Conservation (phyloP, 805 yeast species). For the Candida parachauliodes region DNA sequence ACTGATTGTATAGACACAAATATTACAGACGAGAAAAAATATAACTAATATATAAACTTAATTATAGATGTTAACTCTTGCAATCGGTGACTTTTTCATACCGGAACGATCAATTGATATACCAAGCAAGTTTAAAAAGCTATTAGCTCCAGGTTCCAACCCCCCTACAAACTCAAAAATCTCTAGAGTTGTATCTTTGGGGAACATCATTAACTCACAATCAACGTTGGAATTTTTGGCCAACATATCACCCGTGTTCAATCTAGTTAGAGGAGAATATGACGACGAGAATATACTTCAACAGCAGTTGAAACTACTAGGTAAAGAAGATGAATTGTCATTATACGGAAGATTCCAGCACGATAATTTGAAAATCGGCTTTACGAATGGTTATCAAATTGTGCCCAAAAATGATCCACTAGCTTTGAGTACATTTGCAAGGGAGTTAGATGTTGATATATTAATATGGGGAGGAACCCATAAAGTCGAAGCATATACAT, state of each 20-base stretch:
- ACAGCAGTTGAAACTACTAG: constrained; percentile 25
- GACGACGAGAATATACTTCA: constrained; percentile 48
- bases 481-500: constrained; percentile 85
- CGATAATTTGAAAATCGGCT: constrained; percentile 76
- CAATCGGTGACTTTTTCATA: constrained; percentile 85
- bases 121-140: constrained; percentile 63
- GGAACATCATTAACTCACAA: constrained; percentile 71
- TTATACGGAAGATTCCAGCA: constrained; percentile 59
- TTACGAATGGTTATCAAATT: constrained; percentile 78
- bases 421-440: constrained; percentile 73
- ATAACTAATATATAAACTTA: background rate
- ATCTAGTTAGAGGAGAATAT: constrained; percentile 77
- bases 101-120: constrained; percentile 77
- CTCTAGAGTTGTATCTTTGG: constrained; percentile 78
- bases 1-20: constrained; percentile 13
- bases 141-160: constrained; percentile 60
- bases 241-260: constrained; percentile 66
- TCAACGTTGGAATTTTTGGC: constrained; percentile 62
- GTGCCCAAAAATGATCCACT: constrained; percentile 88
- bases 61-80: constrained; percentile 44
- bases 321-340: constrained; percentile 41
- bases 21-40: background rate
- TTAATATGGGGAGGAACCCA: constrained; percentile 93
- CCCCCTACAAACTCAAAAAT: constrained; percentile 58
- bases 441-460: constrained; percentile 89